Evolutionary conservation across 2,329 filamentous ascomycete species (phyloP).

Genomic region (Hymenoscyphus repandus): DNA sequence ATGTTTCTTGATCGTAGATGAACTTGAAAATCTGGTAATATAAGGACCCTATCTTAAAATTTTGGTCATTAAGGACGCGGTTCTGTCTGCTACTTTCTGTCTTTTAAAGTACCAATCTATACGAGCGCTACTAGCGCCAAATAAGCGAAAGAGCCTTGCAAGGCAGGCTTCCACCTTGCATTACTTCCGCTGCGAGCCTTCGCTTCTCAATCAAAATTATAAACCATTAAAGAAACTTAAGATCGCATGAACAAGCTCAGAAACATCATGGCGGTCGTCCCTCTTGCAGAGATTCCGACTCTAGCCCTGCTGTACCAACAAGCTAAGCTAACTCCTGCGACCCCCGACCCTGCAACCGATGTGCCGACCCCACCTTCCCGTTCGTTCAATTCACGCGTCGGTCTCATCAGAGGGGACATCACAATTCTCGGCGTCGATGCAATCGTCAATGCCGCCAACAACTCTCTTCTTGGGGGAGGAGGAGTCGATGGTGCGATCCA

Average conservation of each 20-base stretch:
- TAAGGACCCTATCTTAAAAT: too few relatives aligned
- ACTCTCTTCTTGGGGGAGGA: slow-evolving; percentile 73
- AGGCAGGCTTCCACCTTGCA: not conserved
- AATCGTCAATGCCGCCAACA: slow-evolving; percentile 92
- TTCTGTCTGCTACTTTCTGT: too few relatives aligned
- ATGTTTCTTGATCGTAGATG: too few relatives aligned
- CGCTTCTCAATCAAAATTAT: not conserved
- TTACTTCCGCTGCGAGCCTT: too few relatives aligned
- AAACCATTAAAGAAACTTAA: not conserved
- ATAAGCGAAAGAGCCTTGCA: not conserved
- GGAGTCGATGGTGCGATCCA: slow-evolving; percentile 91
- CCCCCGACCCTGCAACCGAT: slow-evolving; percentile 14
- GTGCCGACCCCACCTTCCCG: slow-evolving; percentile 38
- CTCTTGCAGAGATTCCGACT: slow-evolving; percentile 28
- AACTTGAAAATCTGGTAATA: too few relatives aligned
- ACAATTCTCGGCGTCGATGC: slow-evolving; percentile 72
- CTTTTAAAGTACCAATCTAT: too few relatives aligned
- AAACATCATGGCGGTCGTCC: slow-evolving; percentile 26
- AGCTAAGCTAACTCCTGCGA: slow-evolving; percentile 26
- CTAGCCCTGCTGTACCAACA: slow-evolving; percentile 28
- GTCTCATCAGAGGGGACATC: slow-evolving; percentile 71
- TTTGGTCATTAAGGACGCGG: too few relatives aligned
- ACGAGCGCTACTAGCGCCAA: too few relatives aligned
- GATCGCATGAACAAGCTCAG: slow-evolving; percentile 17
- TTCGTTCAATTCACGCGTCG: slow-evolving; percentile 64